Conservation (phyloP, 2,329 filamentous ascomycete species). For the Cadophora sp. region DNA sequence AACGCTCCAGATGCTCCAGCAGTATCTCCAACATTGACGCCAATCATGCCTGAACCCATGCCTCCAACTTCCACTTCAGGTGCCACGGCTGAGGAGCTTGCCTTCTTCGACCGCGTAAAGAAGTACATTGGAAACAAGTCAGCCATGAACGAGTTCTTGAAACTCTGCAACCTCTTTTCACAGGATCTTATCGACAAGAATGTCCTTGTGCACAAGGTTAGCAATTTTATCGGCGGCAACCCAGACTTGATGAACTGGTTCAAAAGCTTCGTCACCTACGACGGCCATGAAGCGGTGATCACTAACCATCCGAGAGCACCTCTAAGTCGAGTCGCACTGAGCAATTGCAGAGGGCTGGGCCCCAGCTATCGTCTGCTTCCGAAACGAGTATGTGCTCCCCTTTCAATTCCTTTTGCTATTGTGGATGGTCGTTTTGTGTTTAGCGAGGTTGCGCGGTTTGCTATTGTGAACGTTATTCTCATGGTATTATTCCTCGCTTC, state of each 20-base stretch:
- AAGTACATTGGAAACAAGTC: constrained; percentile 94
- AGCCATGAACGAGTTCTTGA: constrained; percentile 93
- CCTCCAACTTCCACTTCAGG: constrained; percentile 75
- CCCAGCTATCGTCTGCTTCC: constrained; percentile 94
- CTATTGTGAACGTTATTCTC: constrained; percentile 8
- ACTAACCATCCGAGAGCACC: constrained; percentile 80
- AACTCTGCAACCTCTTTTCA: constrained; percentile 94
- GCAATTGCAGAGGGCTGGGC: constrained; percentile 93
- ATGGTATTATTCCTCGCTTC: background rate
- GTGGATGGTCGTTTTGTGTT: background rate
- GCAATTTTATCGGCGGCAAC: constrained; percentile 86
- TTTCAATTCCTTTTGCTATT: constrained; percentile 21
- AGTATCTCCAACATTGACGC: constrained; percentile 85
- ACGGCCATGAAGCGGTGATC: constrained; percentile 77
- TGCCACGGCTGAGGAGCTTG: constrained; percentile 84
- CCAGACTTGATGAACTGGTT: constrained; percentile 89
- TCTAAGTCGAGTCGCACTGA: constrained; percentile 84
- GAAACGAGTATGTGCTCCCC: constrained; percentile 64
- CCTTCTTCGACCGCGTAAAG: constrained; percentile 95
- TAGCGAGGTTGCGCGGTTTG: background rate
- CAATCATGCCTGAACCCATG: constrained; percentile 85
- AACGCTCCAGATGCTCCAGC: constrained; percentile 39
- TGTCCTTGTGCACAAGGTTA: constrained; percentile 81
- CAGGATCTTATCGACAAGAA: constrained; percentile 90
- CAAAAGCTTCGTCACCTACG: constrained; percentile 81